A percentile compares a stretch with the other conserved stretches of the same genome.
Conservation (phyloP, 495 filamentous ascomycete genomes). For the Trichoderma virens region DNA sequence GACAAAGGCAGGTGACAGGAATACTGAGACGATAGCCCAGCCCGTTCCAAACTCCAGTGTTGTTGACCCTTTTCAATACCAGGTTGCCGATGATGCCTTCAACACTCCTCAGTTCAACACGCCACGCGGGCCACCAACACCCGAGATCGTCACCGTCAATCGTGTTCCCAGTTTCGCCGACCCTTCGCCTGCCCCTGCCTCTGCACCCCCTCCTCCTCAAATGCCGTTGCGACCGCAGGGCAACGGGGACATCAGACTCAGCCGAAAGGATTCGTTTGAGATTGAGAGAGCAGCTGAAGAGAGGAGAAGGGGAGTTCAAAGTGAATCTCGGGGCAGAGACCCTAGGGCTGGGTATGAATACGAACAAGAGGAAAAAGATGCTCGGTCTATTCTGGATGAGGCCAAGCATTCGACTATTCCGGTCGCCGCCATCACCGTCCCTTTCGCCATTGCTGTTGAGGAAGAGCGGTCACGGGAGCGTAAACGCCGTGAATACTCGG, state of each 20-base stretch:
- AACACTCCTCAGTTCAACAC: conserved; percentile 28
- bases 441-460: conserved; percentile 29
- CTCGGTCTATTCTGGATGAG: conserved; percentile 26
- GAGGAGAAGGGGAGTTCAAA: background rate
- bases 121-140: conserved; percentile 30
- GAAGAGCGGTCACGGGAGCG: conserved; percentile 19
- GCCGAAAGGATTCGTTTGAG: conserved; percentile 36
- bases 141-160: conserved; percentile 35
- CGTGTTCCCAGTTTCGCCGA: conserved; percentile 36
- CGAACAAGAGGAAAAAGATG: conserved; percentile 25
- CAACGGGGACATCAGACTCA: conserved; percentile 22
- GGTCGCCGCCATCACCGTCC: conserved; percentile 26
- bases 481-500: conserved; percentile 18
- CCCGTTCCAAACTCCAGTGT: conserved; percentile 20
- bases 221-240: background rate
- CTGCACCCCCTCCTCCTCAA: background rate
- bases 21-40: conserved; percentile 14
- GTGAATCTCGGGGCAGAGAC: background rate
- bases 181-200: conserved; percentile 6
- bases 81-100: conserved; percentile 42
- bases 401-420: conserved; percentile 29
- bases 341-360: background rate
- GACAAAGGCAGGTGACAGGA: conserved; percentile 14
- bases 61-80: conserved; percentile 46
- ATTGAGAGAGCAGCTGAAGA: conserved; percentile 9